Conservation (phyloP, 2,329 filamentous ascomycete species). For the Sporothrix pallida region DNA sequence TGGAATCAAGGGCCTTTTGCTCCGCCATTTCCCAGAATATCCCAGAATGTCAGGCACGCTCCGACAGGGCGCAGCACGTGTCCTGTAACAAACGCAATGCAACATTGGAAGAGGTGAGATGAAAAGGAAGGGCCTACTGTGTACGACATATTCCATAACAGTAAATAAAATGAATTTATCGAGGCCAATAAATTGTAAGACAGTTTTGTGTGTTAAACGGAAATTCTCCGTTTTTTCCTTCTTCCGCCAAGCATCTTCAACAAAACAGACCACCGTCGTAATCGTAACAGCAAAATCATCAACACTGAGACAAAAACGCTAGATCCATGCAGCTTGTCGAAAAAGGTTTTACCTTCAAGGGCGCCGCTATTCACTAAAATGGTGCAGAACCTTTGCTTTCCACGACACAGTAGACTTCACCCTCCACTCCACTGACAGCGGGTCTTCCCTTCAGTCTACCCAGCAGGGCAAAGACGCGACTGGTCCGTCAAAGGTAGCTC, state of each 20-base stretch:
- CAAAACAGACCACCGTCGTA: not conserved
- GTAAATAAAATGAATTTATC: no score
- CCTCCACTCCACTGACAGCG: not conserved
- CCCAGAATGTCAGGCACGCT: not conserved
- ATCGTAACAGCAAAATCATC: not conserved
- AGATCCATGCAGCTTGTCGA: not conserved
- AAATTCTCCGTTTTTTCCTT: not conserved
- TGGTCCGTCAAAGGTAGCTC: not conserved
- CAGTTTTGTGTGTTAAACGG: no score
- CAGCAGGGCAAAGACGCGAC: not conserved
- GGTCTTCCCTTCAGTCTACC: not conserved
- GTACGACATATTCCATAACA: no score
- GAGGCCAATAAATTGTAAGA: no score
- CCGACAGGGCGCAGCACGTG: constrained; percentile 6
- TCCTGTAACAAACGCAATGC: constrained; percentile 20
- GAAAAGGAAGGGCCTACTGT: not conserved
- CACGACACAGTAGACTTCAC: not conserved
- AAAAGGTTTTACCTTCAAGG: not conserved
- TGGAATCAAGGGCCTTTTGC: not conserved
- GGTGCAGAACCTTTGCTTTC: not conserved
- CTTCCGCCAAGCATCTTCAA: not conserved
- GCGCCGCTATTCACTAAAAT: not conserved
- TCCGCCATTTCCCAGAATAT: not conserved
- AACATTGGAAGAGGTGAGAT: not conserved
- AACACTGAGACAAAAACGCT: not conserved